Percentiles rank a stretch among this genome's conserved stretches.
phyloP scores from a whole-genome alignment of 768 basidiomycete genomes.

The Pleurotus tuoliensis region DNA sequence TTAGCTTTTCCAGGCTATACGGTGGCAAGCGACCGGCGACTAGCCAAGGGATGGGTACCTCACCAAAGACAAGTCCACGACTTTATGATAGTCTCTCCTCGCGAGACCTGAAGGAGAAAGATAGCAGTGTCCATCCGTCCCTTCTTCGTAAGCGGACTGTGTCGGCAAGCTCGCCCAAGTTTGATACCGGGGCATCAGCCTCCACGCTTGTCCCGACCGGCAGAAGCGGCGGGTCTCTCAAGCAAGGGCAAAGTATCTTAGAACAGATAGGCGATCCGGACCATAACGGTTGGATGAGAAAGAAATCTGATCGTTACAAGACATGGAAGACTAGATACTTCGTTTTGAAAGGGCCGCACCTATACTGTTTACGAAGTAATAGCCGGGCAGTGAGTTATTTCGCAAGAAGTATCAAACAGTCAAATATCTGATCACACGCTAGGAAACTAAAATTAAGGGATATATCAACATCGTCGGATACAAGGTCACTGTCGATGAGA shows the following conservation, averaged over 20 bases:
- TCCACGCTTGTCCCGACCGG: slow-evolving; percentile 8
- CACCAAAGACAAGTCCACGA: slow-evolving; percentile 5
- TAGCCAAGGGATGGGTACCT: slow-evolving; percentile 3
- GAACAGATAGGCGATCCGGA: slow-evolving; percentile 91
- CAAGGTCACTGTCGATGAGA: slow-evolving; percentile 91
- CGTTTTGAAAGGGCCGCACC: slow-evolving; percentile 85
- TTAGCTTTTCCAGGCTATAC: slow-evolving; percentile 48
- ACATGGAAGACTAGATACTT: slow-evolving; percentile 91
- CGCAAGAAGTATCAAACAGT: too few species aligned
- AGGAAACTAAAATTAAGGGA: slow-evolving; percentile 97
- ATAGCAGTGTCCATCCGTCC: slow-evolving; percentile 28
- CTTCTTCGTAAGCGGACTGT: slow-evolving; percentile 56
- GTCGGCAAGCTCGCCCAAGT: slow-evolving; percentile 22
- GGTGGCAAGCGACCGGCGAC: slow-evolving; percentile 18
- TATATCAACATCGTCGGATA: slow-evolving; percentile 90
- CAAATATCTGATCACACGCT: neutral
- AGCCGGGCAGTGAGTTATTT: slow-evolving; percentile 45
- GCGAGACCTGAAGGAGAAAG: slow-evolving; percentile 11
- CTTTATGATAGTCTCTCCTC: slow-evolving; percentile 8
- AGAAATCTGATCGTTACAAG: slow-evolving; percentile 91
- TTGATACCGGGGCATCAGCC: slow-evolving; percentile 10
- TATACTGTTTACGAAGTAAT: slow-evolving; percentile 83
- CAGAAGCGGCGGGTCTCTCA: slow-evolving; percentile 32
- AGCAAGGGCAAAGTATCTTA: slow-evolving; percentile 69
- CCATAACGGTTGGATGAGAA: slow-evolving; percentile 91